Base-by-base conservation (phyloP, 2,329 filamentous ascomycete genomes). In the Trichophyton schoenleinii region DNA sequence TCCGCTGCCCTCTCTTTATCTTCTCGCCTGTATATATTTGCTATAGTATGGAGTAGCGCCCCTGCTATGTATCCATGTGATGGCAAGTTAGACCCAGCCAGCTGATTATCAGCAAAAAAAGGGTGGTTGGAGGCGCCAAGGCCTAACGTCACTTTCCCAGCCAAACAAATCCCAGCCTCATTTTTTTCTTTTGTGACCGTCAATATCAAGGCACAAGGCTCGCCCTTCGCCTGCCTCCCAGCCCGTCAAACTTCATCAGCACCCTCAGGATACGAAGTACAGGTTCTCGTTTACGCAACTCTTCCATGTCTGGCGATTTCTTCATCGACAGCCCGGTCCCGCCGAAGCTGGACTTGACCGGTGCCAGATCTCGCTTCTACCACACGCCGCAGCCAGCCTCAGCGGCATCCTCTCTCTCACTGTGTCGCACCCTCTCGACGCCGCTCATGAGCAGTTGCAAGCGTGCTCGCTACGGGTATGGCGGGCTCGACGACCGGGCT, bases 391-490 rank as follows among this genome's bases (percentile, higher is more conserved):
- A 68, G 15, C 69, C 72, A 8, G 66, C 71, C 5, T 73, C 73
- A 9, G 72, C 73, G 15, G 72, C 73, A 8, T 73, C 72, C 1
- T 74, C 72, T 0, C 69, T 75, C 6, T 74, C 72, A 0, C 69
- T 75, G 7, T 73, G 70, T 64, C 69, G 65, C 57, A 72, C 72
- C 13, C 69, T 74, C 36, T 57, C 71, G 66, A 13, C 63, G n/a
- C 42, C 63, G 6, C 38, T 57, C 8, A 58, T 59, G 9, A 59
- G 58, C 22, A 64, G 62, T 34, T 61, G 65, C 41, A 66, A 65
- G 52, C 65, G 65, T 15, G 59, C 60, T 18, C 59, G 63, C 59
- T 64, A 63, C 28, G 61, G 63, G 11, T 65, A 65, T 34, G 60
- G 62, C 42, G 60, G 58, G n/a, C 4, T 49, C 20, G 58, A 62